Evolutionary conservation across 805 yeast species (phyloP).

Genomic region (Clavispora phyllophila): DNA sequence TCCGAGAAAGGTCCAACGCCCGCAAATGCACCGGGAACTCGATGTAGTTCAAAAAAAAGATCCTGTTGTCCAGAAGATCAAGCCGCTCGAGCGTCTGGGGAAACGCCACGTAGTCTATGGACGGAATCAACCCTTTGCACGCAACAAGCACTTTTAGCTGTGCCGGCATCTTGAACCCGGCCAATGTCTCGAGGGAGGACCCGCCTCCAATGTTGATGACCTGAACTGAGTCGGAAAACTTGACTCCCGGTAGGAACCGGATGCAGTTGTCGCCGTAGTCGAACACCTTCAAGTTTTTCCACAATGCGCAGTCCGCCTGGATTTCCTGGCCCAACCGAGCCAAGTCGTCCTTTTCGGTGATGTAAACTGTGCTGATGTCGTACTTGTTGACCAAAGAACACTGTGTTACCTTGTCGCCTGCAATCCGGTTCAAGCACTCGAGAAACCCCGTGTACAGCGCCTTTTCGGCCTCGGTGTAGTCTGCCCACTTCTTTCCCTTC

Average conservation of each 20-base stretch:
- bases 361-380: constrained; percentile 27
- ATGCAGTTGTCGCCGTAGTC: constrained; percentile 37
- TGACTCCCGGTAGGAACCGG: constrained; percentile 35
- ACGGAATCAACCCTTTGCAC: constrained; percentile 28
- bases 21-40: constrained; percentile 31
- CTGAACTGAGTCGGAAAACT: constrained; percentile 34
- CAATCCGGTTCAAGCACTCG: constrained; percentile 16
- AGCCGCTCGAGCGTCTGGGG: constrained; percentile 29
- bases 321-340: constrained; percentile 32
- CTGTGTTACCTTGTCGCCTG: constrained; percentile 28
- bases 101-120: constrained; percentile 32
- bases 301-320: constrained; percentile 29
- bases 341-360: constrained; percentile 31
- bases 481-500: constrained; percentile 27
- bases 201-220: constrained; percentile 38
- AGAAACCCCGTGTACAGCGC: constrained; percentile 22
- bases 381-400: constrained; percentile 37
- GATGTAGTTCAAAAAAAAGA: constrained; percentile 35
- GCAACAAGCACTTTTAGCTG: constrained; percentile 26
- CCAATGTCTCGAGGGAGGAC: constrained; percentile 32
- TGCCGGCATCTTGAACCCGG: constrained; percentile 36
- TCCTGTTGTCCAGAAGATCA: constrained; percentile 32
- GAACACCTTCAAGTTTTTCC: constrained; percentile 29
- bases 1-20: constrained; percentile 33
- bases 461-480: constrained; percentile 21